Evolutionary conservation across 495 filamentous ascomycete genomes (phyloP).

Genomic region (Aspergillus indologenus): DNA sequence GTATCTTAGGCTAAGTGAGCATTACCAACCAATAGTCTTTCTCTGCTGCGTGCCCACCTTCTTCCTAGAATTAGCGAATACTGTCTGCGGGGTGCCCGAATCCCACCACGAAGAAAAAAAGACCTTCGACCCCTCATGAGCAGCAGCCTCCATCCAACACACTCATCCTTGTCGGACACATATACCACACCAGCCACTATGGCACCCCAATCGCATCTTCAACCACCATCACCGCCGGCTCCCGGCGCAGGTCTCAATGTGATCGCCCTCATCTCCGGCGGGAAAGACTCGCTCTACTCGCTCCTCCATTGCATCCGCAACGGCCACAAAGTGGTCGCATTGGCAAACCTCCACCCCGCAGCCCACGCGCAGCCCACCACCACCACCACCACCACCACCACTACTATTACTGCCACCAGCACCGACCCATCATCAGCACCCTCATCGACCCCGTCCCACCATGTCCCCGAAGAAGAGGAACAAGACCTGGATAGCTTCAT

Average conservation of each 20-base stretch:
- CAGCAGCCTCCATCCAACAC: not conserved
- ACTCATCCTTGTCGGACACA: not conserved
- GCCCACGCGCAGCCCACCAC: not conserved
- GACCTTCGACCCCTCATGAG: not conserved
- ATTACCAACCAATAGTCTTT: no score
- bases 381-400: not conserved
- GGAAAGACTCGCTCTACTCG: constrained; percentile 95
- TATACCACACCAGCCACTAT: not conserved
- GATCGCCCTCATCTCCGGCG: constrained; percentile 89
- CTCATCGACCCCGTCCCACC: not conserved
- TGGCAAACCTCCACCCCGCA: constrained; percentile 80
- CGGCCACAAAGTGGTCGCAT: constrained; percentile 79
- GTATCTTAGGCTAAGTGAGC: no score
- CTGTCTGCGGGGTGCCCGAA: not conserved
- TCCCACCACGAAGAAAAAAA: constrained; percentile 1
- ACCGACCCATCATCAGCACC: not conserved
- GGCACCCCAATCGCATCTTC: not conserved
- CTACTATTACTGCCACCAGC: not conserved
- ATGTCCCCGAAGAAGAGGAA: constrained; percentile 9
- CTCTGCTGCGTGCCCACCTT: not conserved
- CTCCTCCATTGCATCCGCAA: constrained; percentile 84
- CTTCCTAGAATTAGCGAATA: constrained; percentile 1
- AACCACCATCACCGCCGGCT: constrained; percentile 6
- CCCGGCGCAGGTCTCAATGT: constrained; percentile 58
- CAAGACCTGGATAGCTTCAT: constrained; percentile 83